Base-by-base conservation (phyloP, 140 eudicot genomes). In the Oenanthe javanica region DNA sequence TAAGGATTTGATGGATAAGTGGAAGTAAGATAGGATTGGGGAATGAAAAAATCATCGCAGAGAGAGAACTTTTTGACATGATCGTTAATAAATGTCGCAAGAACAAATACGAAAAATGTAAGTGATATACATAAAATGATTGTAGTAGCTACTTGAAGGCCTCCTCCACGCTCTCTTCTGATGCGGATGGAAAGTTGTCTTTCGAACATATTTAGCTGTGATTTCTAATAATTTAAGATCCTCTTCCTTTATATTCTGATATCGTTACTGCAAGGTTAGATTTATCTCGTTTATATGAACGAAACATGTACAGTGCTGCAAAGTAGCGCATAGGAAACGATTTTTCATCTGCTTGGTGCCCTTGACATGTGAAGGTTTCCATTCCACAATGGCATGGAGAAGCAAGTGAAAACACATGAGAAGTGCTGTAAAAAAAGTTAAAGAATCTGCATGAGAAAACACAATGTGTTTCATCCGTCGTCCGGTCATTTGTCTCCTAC, bases 41-140 rank as follows among this genome's bases (percentile, higher is more conserved):
- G 77, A 19, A 85, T 59, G 83, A 84, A 82, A 16, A 76, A 71
- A 50, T 88, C 92, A 18, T 88, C 88, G 15, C 78, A 88, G 36
- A 83, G 2, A 12, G 81, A 23, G 48, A 82, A 61, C 45, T 61
- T 82, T 12, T 54, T 82, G 83, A 82, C 71, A 8, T 64, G 85
- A 25, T 80, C 75, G 21, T 84, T 80, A 61, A 89, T 77, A 70
- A 82, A 82, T 46, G 54, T 54, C n/a, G 87, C 88, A 9, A 89
- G 72, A 78, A 86, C 43, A 31, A 86, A 23, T 18, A 89, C 80
- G 9, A 89, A 74, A 31, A 89, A 82, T 55, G 87, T 51, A n/a
- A 82, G n/a, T 25, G 84, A 82, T 14, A 89, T 21, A 77, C 84
- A 80, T 59, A 84, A 76, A 78, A 79, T 74, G 55, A 84, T 47